Evolutionary conservation across 305 asterid genomes (phyloP), one percentile per base, ranked within the genome.

Genomic region (Ilex paraguariensis): DNA sequence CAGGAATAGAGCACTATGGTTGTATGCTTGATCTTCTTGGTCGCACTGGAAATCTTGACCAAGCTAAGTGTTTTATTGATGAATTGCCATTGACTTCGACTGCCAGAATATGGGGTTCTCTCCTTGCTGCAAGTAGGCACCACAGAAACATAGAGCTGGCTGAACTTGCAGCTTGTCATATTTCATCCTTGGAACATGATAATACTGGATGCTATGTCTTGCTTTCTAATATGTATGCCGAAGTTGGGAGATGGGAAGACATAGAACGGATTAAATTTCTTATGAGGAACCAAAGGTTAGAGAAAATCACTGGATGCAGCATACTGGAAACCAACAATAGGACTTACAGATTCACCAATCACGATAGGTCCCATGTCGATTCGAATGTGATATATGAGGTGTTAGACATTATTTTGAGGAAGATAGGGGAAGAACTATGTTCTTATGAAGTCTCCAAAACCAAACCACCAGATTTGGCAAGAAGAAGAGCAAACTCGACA

Each of bases 1-100:
- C 91, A 8, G 84, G 79, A 30, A 77, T 87, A 17, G 91, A 87
- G 64, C 89, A 84, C 60, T 84, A 82, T 48, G 91, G 91, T n/a
- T 84, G 87, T 69, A 59, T 84, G 77, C 72, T 87, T 21, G 95
- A 87, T 77, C 66, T 87, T 52, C 49, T 84, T 17, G 91, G 91
- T 6, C 85, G 91, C 45, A 48, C n/a, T 53, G 91, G 89, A 31
- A 62, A 82, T 54, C 74, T 87, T 45, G 82, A 79, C 56, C 68
- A 6, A 17, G 84, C 91, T 54, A 84, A 66, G 70, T 28, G 63
- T 16, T 69, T 80, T 40, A 79, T 87, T 45, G 82, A 82, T 51
- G 77, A 75, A 64, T 80, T 87, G 86, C 87, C 89, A 0, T 15
- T 80, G 31, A 54, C 12, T 3, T 89, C 91, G 40, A 82, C 86